These are phyloP conservation scores for Cyphellophora europaea DNA, from an alignment of 2,329 filamentous ascomycete species.

Conservation along the genomic window DNA sequence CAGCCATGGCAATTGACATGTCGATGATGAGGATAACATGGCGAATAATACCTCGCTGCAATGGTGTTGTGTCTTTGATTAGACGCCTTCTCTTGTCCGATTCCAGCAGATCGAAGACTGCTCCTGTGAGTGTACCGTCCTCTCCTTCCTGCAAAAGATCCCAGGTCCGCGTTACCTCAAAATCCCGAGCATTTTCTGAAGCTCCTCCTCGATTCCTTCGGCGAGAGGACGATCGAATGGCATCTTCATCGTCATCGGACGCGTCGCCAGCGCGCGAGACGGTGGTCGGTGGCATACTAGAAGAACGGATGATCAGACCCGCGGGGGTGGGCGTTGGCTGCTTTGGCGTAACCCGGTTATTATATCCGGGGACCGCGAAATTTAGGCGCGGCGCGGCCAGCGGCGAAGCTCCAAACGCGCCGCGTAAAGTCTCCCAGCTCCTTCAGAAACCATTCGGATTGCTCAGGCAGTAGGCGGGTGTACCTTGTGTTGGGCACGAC, in stretches of 20 bases:
- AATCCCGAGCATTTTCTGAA: conserved; percentile 31
- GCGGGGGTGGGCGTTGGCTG: too few species aligned
- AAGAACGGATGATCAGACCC: too few species aligned
- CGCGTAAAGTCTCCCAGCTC: too few species aligned
- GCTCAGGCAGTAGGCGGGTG: too few species aligned
- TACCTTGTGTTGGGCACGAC: too few species aligned
- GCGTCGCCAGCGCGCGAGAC: conserved; percentile 17
- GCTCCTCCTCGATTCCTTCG: conserved; percentile 8
- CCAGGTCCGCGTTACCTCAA: conserved; percentile 42
- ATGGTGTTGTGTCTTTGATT: conserved; percentile 83
- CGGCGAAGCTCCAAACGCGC: too few species aligned
- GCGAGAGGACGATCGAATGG: conserved; percentile 18
- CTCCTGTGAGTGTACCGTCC: conserved; percentile 65
- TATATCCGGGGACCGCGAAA: too few species aligned
- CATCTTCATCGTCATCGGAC: conserved; percentile 38
- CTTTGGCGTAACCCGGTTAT: too few species aligned
- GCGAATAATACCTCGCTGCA: conserved; percentile 96
- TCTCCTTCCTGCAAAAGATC: conserved; percentile 69
- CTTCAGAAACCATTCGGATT: too few species aligned
- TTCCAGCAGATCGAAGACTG: conserved; percentile 65
- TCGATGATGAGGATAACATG: conserved; percentile 87
- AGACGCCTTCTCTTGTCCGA: conserved; percentile 75
- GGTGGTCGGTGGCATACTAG: conserved; percentile 5
- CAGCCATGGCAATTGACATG: conserved; percentile 84
- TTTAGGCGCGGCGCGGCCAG: too few species aligned